Evolutionary conservation across 441 rosid genomes (phyloP), one percentile per base, ranked within the genome.

Genomic region (Mallotus japonicus): DNA sequence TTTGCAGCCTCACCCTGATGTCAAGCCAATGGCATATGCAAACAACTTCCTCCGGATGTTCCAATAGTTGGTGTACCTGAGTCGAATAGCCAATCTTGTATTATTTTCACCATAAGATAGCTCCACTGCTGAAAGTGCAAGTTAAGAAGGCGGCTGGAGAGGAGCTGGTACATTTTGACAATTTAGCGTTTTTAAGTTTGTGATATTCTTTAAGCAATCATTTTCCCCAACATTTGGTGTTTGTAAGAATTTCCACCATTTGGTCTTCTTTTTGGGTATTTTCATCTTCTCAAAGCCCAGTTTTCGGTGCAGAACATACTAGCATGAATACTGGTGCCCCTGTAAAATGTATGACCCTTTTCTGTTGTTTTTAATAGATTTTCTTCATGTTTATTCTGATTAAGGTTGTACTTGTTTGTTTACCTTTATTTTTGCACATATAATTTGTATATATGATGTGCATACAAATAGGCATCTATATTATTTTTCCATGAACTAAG

Each of bases 11-110:
- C 99, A 95, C 79, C 98, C 98, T 11, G 92, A 91, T 49, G 99
- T 92, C 44, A 95, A 87, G 85, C 96, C 99, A 22, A 92, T 92
- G 99, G 99, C 98, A 8, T 93, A 95, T 74, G 97, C 99, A 60
- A 93, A 82, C 87, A 91, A 93, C 81, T 95, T 95, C 78, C 86
- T 95, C 50, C 80, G 92, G 44, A 81, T 95, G 91, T 91, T 95
- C 86, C 84, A 83, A 55, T 95, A 84, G 84, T 62, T 22, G 24
- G 60, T 69, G 3, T 8, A 16, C 24, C 42, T 47, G 24, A 55
- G 32, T 17, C 51, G 75, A 74, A 54, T 22, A 65, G 51, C 47
- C 19, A 46, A 40, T 70, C 58, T 12, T 73, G 62, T 65, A 60
- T 20, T 47, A 65, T 61, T 75, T 76, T 77, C 66, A 53, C 19